A percentile compares a stretch with the other conserved stretches of the same genome.
Evolutionary conservation across 441 rosid species (phyloP).

Genomic region (Corymbia citriodora): DNA sequence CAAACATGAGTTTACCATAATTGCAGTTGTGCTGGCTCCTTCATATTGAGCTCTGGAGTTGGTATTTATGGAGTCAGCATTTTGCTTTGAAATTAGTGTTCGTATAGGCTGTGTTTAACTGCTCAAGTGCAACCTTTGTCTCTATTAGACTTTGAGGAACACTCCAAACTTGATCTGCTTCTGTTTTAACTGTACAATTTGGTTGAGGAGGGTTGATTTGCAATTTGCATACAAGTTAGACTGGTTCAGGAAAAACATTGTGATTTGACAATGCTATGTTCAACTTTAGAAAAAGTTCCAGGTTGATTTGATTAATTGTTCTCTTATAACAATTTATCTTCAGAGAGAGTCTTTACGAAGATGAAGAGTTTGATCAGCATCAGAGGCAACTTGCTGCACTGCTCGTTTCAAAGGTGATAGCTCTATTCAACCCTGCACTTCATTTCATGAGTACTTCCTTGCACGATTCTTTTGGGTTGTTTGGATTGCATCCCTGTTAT

Average conservation of each 20-base stretch:
- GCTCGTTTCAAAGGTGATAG: conserved; percentile 77
- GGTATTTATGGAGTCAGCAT: not conserved
- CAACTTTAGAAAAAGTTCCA: not conserved
- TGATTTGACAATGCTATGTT: conserved; percentile 1
- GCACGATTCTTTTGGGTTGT: not conserved
- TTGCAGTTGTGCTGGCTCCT: not conserved
- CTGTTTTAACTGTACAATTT: not conserved
- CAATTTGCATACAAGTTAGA: not conserved
- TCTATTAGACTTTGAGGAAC: not conserved
- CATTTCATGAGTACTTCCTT: not conserved
- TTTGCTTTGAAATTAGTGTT: not conserved
- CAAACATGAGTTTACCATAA: not conserved
- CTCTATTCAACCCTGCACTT: not conserved
- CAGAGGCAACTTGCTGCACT: conserved; percentile 96
- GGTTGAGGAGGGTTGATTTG: not conserved
- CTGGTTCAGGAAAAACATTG: not conserved
- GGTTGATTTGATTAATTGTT: not conserved
- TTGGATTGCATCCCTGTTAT: not conserved
- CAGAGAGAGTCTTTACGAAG: conserved; percentile 97
- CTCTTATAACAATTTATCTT: not conserved
- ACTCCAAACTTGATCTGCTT: not conserved
- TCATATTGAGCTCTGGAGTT: not conserved
- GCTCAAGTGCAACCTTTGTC: not conserved
- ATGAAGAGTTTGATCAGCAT: conserved; percentile 86
- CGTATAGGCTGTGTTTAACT: not conserved